Evolutionary conservation across 2,329 filamentous ascomycete species (phyloP), one percentile per base, ranked within the genome.

Genomic region (Colletotrichum salicis): DNA sequence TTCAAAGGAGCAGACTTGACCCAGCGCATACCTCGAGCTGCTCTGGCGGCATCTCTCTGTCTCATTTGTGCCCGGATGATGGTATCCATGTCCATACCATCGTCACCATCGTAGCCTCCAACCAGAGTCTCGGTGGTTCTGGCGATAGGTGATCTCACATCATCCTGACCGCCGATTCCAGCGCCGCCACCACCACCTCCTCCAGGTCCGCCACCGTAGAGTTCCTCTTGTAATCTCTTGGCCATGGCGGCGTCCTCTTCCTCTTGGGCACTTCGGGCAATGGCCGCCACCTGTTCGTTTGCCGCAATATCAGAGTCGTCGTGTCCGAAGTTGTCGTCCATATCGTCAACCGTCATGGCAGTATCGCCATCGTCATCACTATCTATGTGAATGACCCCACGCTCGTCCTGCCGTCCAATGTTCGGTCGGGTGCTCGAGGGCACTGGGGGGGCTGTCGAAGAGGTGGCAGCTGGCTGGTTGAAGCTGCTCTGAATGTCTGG

Each of bases 171-270:
- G 29, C 80, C 81, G 8, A 80, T 83, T 27, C 80, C 83, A 15
- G 83, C 84, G 51, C 79, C 78, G 8, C 78, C 82, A 45, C 77
- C 78, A 29, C 27, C 27, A 79, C 70, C 74, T 11, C 41, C 67
- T 3, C 61, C 67, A 15, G 35, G 4, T 6, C 65, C 82, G 56
- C 83, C 88, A 64, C 89, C 88, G 77, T 98, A 98, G 79, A 97
- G 88, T 82, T 99, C 95, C 78, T 99, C 93, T 80, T 99, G 96
- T 71, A 99, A 82, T 69, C 94, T 90, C 80, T 95, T 90, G 7
- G 96, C 96, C 91, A 98, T 96, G 55, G 94, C 95, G 64, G 94
- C 95, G 78, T 99, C 96, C 77, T 97, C 95, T 74, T 98, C 95
- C 75, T 93, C 90, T 64, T 91, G 86, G 19, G 88, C 89, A 5